Percentiles rank a stretch among this genome's conserved stretches.
Conservation (phyloP, 352 stramenopile genomes). For the Globisporangium ultimum region DNA sequence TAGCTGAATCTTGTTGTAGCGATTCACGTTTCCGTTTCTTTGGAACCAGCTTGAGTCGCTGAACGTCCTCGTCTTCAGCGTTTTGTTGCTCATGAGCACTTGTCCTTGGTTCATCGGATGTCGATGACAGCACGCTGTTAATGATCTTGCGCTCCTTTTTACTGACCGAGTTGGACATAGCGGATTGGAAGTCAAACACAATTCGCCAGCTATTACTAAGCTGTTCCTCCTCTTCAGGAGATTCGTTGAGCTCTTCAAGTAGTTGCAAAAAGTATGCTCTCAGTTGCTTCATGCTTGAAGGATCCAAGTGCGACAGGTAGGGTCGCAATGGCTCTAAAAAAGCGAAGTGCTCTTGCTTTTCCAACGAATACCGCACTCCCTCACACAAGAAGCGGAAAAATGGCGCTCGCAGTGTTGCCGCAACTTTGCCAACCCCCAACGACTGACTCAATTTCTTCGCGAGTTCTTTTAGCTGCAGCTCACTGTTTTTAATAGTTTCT, state of each 20-base stretch:
- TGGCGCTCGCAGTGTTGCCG: slow-evolving; percentile 52
- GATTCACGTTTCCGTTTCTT: background rate
- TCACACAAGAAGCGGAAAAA: slow-evolving; percentile 85
- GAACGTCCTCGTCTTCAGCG: background rate
- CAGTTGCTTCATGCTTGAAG: slow-evolving; percentile 55
- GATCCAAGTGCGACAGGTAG: slow-evolving; percentile 75
- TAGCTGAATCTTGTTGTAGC: background rate
- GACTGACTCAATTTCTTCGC: slow-evolving; percentile 81
- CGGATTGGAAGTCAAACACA: slow-evolving; percentile 69
- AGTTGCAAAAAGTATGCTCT: slow-evolving; percentile 67
- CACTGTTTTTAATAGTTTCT: slow-evolving; percentile 41
- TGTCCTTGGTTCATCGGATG: background rate
- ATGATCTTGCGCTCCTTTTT: slow-evolving; percentile 8
- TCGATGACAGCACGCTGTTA: background rate
- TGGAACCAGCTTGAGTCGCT: background rate
- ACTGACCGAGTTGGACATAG: slow-evolving; percentile 18
- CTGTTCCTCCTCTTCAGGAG: slow-evolving; percentile 35
- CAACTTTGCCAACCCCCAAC: slow-evolving; percentile 73
- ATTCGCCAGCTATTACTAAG: slow-evolving; percentile 46
- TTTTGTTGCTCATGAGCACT: background rate
- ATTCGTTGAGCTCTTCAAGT: slow-evolving; percentile 39
- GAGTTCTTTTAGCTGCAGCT: slow-evolving; percentile 62
- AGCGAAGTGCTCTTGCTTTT: slow-evolving; percentile 47
- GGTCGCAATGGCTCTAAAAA: slow-evolving; percentile 70
- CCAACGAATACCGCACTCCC: slow-evolving; percentile 70